Conservation (phyloP, 2,329 filamentous ascomycete genomes). For the Pseudogymnoascus sp. region DNA sequence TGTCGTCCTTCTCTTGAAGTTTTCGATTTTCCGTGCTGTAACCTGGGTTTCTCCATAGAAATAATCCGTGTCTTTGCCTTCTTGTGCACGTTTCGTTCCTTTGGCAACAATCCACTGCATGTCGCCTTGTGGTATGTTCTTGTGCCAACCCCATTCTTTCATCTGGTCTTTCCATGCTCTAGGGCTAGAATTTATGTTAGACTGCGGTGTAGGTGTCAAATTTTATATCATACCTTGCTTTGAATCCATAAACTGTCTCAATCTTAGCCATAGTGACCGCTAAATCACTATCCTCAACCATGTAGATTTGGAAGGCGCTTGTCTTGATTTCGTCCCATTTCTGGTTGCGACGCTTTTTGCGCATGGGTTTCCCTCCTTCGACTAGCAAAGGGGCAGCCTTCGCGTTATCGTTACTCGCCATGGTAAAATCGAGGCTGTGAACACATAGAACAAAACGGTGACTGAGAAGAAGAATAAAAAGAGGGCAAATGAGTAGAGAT, state of each 20-base stretch:
- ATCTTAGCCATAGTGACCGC: not conserved
- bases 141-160: not conserved
- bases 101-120: not conserved
- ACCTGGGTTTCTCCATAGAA: not conserved
- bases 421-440: not conserved
- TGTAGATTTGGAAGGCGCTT: not conserved
- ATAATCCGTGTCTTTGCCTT: not conserved
- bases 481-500: not conserved
- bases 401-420: not conserved
- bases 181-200: not conserved
- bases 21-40: not conserved
- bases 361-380: not conserved
- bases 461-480: not conserved
- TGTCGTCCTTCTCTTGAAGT: not conserved
- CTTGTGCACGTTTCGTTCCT: not conserved
- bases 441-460: not conserved
- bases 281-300: not conserved
- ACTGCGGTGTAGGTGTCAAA: not conserved
- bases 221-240: not conserved
- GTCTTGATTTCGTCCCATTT: not conserved
- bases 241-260: not conserved
- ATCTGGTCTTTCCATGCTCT: not conserved
- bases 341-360: not conserved
- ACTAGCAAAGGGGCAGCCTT: not conserved
- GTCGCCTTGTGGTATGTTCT: not conserved